phyloP scores from a whole-genome alignment of 345 rosid species.

The Eucalyptus camaldulensis region DNA sequence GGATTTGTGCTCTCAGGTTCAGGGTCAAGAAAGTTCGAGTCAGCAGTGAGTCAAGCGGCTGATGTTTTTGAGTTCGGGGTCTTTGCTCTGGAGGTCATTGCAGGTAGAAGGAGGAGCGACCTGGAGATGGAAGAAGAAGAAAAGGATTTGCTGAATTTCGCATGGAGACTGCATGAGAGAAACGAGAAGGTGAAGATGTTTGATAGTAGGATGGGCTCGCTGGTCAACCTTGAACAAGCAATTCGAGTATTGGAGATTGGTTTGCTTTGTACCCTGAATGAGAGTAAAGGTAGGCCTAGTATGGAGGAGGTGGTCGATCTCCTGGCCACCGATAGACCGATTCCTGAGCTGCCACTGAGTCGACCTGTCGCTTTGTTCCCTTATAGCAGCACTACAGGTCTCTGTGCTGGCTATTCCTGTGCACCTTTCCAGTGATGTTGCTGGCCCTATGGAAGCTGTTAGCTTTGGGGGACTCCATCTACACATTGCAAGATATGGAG shows the following conservation, averaged over 20 bases:
- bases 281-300: slow-evolving; percentile 27
- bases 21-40: slow-evolving; percentile 19
- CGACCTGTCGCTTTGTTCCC: slow-evolving; percentile 32
- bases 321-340: slow-evolving; percentile 6
- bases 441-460: background rate
- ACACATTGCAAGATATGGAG: background rate
- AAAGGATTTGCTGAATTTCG: slow-evolving; percentile 29
- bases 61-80: slow-evolving; percentile 41
- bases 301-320: slow-evolving; percentile 22
- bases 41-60: slow-evolving; percentile 16
- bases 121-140: slow-evolving; percentile 2
- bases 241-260: slow-evolving; percentile 22
- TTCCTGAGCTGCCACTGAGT: slow-evolving; percentile 16
- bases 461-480: background rate
- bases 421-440: slow-evolving; percentile 16
- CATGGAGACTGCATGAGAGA: slow-evolving; percentile 35
- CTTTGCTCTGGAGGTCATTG: slow-evolving; percentile 30
- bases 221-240: slow-evolving; percentile 27
- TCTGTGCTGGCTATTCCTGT: slow-evolving; percentile 25
- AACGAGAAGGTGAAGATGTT: slow-evolving; percentile 18
- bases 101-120: slow-evolving; percentile 24
- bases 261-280: slow-evolving; percentile 28
- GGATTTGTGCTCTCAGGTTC: slow-evolving; percentile 23
- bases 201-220: slow-evolving; percentile 37
- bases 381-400: slow-evolving; percentile 23